Evolutionary conservation across 2,329 filamentous ascomycete species (phyloP), one percentile per base, ranked within the genome.

Genomic region (Decorospora gaudefroyi): DNA sequence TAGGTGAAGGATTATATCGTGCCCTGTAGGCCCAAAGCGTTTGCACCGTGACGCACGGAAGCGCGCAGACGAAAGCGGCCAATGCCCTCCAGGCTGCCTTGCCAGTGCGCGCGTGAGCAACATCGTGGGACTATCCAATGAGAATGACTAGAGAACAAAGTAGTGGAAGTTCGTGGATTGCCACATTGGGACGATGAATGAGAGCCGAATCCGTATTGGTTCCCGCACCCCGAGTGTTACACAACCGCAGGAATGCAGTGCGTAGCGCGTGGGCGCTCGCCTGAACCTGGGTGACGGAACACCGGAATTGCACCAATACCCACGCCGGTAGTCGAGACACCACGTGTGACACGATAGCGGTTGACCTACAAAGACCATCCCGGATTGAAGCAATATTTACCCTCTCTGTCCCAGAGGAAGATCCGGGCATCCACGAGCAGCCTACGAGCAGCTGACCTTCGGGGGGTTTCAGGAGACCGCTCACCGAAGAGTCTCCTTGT

Each of bases 31-130:
- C 25, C 26, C 22, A 22, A 29, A 12, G 41, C 29, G 39, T 30
- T 39, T 43, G 33, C 17, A 12, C 28, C 17, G 29, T 17, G 29
- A 27, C 28, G 11, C 29, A 32, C 12, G n/a, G 11, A 10, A 16
- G 19, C 35, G 21, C 22, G 31, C 16, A 9, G 34, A 50, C 41
- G 36, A 32, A 45, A 49, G 26, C 32, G 28, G 15, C 37, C 15
- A 37, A 8, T 12, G 26, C 12, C n/a, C n/a, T n/a, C 9, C 11
- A 15, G 15, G 30, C 26, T 22, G 32, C 21, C 6, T 12, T 6
- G 17, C 5, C 38, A 13, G 23, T 26, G 35, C 16, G 33, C 44
- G 40, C 40, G 33, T 49, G 41, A 45, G 49, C 41, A 42, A 12
- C 27, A 28, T 41, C 22, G 29, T 34, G 36, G 31, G 27, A 25